Base-by-base conservation (phyloP, 163 green algal species). In the Chlamydomonas reinhardtii region DNA sequence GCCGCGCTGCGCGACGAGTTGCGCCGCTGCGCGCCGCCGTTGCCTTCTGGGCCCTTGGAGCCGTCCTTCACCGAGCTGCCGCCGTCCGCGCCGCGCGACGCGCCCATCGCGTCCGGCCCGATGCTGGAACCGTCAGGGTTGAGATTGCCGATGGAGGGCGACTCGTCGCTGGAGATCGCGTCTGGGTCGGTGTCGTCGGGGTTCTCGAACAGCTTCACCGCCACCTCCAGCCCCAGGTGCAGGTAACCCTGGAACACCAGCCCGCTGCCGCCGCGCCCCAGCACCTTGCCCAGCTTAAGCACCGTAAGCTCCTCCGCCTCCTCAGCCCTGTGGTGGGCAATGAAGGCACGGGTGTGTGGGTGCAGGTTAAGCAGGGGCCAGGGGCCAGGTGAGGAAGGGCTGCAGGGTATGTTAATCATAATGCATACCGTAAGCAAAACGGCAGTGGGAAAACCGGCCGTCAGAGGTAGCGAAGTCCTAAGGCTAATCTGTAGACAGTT, bases 161-260 rank as follows among this genome's bases (percentile, higher is more conserved):
- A 6, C 24, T 79, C 39, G 16, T 86, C 80, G 22, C 17, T 24
- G 1, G 70, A 65, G 9, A 70, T 12, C 5, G 69, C 24, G 25
- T 86, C 80, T 2, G 54, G 69, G 70, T 86, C 80, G 34, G 80
- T 79, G 69, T 86, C 82, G n/a, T 87, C 82, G 2, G 82, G 82
- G 72, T 81, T 87, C 43, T 87, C 82, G 59, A 87, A 82, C 39
- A 87, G 72, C 71, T 87, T 87, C 6, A 87, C 72, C 8, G 82
- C 82, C 15, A 87, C 82, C 72, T 87, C 82, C 71, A 87, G 71
- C 14, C 82, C 82, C 27, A 86, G 56, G 39, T 87, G 82, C n/a
- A 87, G 72, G 25, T 81, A 81, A 39, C 82, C 82, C 61, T 87
- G 71, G 61, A 87, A 87, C 59, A 87, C 82, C n/a, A 87, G 72